Conservation (phyloP, 2,329 filamentous ascomycete genomes). For the Exserohilum rostratum region DNA sequence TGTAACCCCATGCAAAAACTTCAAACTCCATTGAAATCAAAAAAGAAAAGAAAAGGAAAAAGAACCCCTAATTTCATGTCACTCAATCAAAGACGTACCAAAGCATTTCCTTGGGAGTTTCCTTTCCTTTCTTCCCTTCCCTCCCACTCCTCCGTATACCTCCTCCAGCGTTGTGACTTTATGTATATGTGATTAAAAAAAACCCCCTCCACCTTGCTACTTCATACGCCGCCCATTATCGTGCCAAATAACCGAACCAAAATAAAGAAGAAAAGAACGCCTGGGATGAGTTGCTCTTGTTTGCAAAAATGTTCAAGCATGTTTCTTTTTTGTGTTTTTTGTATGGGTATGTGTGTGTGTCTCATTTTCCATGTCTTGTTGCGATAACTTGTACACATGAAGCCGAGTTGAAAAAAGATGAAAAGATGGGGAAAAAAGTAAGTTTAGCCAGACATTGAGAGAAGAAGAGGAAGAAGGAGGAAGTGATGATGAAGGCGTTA, state of each 20-base stretch:
- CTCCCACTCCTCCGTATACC: too few relatives aligned
- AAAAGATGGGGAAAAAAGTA: not conserved
- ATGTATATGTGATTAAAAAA: not conserved
- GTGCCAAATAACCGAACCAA: not conserved
- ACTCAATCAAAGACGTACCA: slow-evolving; percentile 15
- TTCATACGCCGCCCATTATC: slow-evolving; percentile 2
- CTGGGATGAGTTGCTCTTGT: not conserved
- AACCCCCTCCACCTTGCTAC: too few relatives aligned
- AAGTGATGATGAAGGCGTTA: too few relatives aligned
- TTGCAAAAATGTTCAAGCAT: not conserved
- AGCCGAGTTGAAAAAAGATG: not conserved
- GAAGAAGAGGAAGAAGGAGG: slow-evolving; percentile 19
- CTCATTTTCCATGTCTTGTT: not conserved
- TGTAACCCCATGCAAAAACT: slow-evolving; percentile 5
- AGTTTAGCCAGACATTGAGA: slow-evolving; percentile 10
- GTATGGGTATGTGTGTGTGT: too few relatives aligned
- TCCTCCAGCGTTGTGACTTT: too few relatives aligned
- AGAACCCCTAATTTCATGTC: slow-evolving; percentile 13
- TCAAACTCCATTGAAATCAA: slow-evolving; percentile 5
- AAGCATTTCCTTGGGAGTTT: not conserved
- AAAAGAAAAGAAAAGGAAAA: not conserved
- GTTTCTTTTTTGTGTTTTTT: not conserved
- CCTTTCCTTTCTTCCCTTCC: not conserved
- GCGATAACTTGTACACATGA: not conserved
- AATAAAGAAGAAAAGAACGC: not conserved